Percentiles rank a stretch among this genome's conserved stretches.
phyloP scores from a whole-genome alignment of 2,329 filamentous ascomycete genomes.

The Clonostachys sp. region DNA sequence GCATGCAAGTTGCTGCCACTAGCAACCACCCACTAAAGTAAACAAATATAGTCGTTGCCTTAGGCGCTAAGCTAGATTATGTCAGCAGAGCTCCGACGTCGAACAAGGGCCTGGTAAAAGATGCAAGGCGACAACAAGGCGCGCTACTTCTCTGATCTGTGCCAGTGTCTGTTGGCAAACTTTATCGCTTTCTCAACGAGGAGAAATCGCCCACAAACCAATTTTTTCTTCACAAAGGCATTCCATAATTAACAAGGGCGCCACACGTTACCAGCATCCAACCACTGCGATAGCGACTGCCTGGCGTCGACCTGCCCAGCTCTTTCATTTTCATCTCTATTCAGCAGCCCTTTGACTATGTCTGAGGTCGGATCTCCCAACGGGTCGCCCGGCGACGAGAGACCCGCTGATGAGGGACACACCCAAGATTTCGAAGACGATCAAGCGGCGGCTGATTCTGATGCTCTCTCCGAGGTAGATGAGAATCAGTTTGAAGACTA shows the following conservation, averaged over 20 bases:
- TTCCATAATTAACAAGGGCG: too few species aligned
- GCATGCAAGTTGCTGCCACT: too few species aligned
- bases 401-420: conserved; percentile 29
- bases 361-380: conserved; percentile 41
- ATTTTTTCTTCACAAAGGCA: too few species aligned
- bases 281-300: not conserved
- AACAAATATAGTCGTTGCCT: conserved; percentile 22
- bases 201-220: too few species aligned
- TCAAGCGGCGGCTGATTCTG: conserved; percentile 37
- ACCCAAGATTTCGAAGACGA: conserved; percentile 37
- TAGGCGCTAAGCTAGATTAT: conserved; percentile 12
- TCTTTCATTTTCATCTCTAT: conserved; percentile 1
- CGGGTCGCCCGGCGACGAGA: conserved; percentile 26
- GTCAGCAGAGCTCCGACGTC: conserved; percentile 13
- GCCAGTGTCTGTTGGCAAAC: too few species aligned
- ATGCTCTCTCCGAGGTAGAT: conserved; percentile 63
- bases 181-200: too few species aligned
- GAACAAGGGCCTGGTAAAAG: too few species aligned
- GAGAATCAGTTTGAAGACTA: conserved; percentile 68
- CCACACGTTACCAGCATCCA: too few species aligned
- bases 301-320: not conserved
- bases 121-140: too few species aligned
- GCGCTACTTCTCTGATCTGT: too few species aligned
- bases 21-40: conserved; percentile 15
- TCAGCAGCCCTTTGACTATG: conserved; percentile 18